Evolutionary conservation across 129 eudicot genomes (phyloP), one percentile per base, ranked within the genome.

Genomic region (Helianthus tuberosus): DNA sequence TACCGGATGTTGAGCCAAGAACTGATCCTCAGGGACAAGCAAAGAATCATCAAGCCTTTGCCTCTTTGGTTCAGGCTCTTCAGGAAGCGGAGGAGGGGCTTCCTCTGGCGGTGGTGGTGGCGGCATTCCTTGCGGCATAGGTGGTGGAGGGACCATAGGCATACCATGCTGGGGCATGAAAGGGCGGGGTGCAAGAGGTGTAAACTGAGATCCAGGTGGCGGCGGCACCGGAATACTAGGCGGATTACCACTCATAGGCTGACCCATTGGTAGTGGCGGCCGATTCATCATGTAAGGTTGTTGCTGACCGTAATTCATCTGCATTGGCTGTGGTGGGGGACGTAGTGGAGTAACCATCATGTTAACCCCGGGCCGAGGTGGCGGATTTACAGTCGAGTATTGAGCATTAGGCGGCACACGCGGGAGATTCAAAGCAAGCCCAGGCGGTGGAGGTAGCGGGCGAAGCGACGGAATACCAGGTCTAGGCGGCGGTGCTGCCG

Each of bases 21-120:
- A 92, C 61, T 89, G 98, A n/a, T 92, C 96, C 86, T 92, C 96
- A 0, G 96, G 98, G 15, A 93, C 76, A 47, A 93, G 92, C 66
- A 84, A 68, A 46, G 96, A 85, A 77, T 93, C 96, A 81, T 89
- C 98, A 11, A 82, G 90, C 74, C 79, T 87, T 75, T 89, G 98
- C 80, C 83, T 89, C 82, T 93, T 93, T 11, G 92, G 96, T 73
- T 93, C 98, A 3, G 98, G 96, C 74, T 93, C 96, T 17, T 92
- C 98, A 2, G 96, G 93, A 32, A 89, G 98, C 1, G 97, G 97
- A 0, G 96, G 96, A 80, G 96, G 97, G 79, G 96, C 96, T 80
- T 89, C 97, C 69, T 92, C 93, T 17, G 97, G 93, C 6, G 91
- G 92, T 8, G 90, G 93, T 2, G 90, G 94, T 10, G 91, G 91